A percentile compares a stretch with the other conserved stretches of the same genome.
Evolutionary conservation across 169 alveolate species (phyloP).

Genomic region (Perkinsus chesapeaki): DNA sequence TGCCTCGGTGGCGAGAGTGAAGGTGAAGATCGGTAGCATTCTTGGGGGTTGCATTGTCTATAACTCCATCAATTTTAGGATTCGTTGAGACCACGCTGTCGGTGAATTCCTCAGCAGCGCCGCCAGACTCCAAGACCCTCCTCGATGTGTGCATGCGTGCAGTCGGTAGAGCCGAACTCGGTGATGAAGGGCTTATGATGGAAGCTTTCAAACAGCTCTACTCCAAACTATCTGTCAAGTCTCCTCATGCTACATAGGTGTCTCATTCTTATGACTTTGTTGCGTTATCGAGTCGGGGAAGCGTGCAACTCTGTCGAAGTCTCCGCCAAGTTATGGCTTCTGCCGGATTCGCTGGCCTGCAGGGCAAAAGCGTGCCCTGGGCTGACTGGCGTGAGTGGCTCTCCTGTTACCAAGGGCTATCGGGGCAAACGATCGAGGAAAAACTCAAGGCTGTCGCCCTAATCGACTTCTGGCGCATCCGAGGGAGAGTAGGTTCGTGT

Average conservation of each 20-base stretch:
- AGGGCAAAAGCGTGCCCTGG: neutral
- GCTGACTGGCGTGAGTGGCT: neutral
- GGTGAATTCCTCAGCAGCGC: neutral
- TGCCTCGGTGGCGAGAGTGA: neutral
- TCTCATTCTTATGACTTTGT: neutral
- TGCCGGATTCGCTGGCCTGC: neutral
- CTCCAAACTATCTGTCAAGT: neutral
- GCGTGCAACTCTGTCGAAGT: neutral
- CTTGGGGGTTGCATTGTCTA: neutral
- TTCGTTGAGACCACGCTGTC: neutral
- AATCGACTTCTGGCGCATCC: neutral
- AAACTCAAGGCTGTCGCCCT: neutral
- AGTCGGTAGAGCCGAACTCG: neutral
- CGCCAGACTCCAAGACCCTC: neutral
- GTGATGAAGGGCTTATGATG: neutral
- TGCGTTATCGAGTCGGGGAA: neutral
- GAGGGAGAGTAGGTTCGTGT: neutral
- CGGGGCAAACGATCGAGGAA: neutral
- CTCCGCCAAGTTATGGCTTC: neutral
- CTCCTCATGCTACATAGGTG: neutral
- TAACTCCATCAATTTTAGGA: neutral
- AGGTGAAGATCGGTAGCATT: neutral
- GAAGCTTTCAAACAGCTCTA: neutral
- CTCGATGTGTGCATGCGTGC: neutral
- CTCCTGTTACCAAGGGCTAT: neutral